Base-by-base conservation (phyloP, 176 grass and related monocot genomes). In the Rhynchospora tenuis region DNA sequence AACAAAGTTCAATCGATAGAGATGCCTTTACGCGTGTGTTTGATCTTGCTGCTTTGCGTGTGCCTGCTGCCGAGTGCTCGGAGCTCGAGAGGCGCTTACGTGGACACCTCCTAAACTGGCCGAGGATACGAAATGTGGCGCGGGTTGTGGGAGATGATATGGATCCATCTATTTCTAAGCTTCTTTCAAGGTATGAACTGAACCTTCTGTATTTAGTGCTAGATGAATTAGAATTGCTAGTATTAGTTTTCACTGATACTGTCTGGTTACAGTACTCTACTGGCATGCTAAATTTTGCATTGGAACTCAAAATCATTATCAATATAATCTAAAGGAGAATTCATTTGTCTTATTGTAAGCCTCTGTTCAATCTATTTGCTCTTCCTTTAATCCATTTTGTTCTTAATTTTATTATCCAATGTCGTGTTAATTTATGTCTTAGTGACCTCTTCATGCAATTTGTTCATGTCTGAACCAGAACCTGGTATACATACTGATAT, bases 81-180 rank as follows among this genome's bases (percentile, higher is more conserved):
- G 84, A 80, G 51, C 95, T 98, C 78, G 95, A 98, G 90, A 45
- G 84, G 81, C 90, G 92, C 73, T 89, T 94, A 60, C 92, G 95
- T 44, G 95, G 90, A 7, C 95, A 98, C 87, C 90, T 98, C 60
- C 95, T 98, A 82, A 94, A 98, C 81, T 98, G 92, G 95, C 95
- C 90, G 7, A 87, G 92, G 73, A 86, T 98, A 44, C 92, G 87
- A 51, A 94, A 98, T 78, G 46, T 94, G 48, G 90, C 84, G 0
- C 90, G 89, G 77, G 87, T 91, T 5, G 71, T 86, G 17, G 78
- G 88, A 20, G 95, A 94, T 88, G 89, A 98, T 29, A 66, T 90
- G 19, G 88, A 90, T 58, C 85, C 81, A 16, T 69, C 74, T 44
- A 24, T 87, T 15, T 59, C 60, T 59, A 84, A 78, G 62, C 72